Percentiles rank a stretch among this genome's conserved stretches.
These are phyloP conservation scores for Candida fluviatilis DNA, from an alignment of 805 yeast genomes.

Conservation along the genomic window DNA sequence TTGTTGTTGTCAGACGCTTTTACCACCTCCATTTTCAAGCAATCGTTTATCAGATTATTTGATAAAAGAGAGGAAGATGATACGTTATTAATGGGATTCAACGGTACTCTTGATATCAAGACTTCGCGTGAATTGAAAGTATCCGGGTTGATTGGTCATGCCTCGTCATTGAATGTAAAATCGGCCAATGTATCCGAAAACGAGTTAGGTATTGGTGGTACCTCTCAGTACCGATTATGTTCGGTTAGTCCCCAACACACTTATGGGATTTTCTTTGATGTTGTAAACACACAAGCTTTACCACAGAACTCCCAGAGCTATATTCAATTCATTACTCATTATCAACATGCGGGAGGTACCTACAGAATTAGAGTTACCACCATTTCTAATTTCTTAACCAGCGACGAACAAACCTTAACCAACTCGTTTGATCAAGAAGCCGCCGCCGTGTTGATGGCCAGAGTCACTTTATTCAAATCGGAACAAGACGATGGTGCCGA, in stretches of 20 bases:
- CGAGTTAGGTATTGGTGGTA: slow-evolving; percentile 91
- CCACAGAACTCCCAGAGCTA: slow-evolving; percentile 29
- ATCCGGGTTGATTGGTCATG: slow-evolving; percentile 93
- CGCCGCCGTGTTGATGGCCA: slow-evolving; percentile 89
- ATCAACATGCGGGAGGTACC: slow-evolving; percentile 94
- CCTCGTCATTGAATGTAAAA: slow-evolving; percentile 65
- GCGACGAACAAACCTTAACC: slow-evolving; percentile 45
- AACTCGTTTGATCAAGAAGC: slow-evolving; percentile 96
- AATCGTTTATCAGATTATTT: slow-evolving; percentile 83
- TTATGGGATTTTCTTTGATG: slow-evolving; percentile 86
- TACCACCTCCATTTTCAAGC: slow-evolving; percentile 91
- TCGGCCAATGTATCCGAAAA: slow-evolving; percentile 80
- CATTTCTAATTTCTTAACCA: slow-evolving; percentile 52
- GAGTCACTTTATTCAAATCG: slow-evolving; percentile 82
- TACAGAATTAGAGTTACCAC: slow-evolving; percentile 90
- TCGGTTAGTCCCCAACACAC: slow-evolving; percentile 83
- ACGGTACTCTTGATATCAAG: slow-evolving; percentile 81
- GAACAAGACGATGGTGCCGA: slow-evolving; percentile 85
- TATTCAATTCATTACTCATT: slow-evolving; percentile 85
- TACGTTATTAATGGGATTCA: slow-evolving; percentile 82
- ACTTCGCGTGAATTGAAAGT: slow-evolving; percentile 85
- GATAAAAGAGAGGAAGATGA: slow-evolving; percentile 88
- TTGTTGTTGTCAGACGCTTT: slow-evolving; percentile 86
- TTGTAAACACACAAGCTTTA: slow-evolving; percentile 38
- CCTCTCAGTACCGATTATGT: slow-evolving; percentile 84